A percentile compares a stretch with the other conserved stretches of the same genome.
Evolutionary conservation across 495 filamentous ascomycete species (phyloP).

Genomic region (Tetracladium marchalianum): DNA sequence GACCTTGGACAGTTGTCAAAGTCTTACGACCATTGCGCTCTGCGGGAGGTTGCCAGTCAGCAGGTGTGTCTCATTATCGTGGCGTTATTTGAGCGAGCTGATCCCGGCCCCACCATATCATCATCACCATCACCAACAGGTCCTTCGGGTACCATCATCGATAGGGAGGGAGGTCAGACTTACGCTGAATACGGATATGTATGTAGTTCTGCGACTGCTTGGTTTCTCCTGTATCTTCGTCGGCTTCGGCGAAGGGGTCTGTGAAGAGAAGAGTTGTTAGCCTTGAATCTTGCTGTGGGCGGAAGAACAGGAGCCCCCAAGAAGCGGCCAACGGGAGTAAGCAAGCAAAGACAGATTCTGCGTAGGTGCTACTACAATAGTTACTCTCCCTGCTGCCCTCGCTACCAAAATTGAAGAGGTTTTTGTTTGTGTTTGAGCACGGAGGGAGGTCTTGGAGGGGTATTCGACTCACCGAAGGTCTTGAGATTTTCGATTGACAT

Average conservation of each 20-base stretch:
- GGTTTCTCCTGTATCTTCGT: constrained; percentile 93
- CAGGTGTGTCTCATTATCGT: constrained; percentile 14
- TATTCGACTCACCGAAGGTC: constrained; percentile 72
- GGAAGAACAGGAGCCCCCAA: no score
- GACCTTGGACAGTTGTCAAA: constrained; percentile 97
- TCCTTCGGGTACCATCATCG: background rate
- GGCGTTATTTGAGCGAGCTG: constrained; percentile 8
- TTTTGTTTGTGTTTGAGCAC: constrained; percentile 12
- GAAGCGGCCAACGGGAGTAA: no score
- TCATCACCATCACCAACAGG: no score
- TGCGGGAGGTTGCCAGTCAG: constrained; percentile 28
- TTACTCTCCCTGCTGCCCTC: background rate
- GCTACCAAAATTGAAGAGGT: constrained; percentile 4
- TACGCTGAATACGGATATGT: constrained; percentile 99
- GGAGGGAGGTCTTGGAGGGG: background rate
- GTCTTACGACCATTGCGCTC: constrained; percentile 99
- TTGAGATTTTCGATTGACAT: constrained; percentile 99
- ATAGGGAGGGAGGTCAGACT: constrained; percentile 23
- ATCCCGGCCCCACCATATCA: background rate
- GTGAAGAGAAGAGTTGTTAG: constrained; percentile 10
- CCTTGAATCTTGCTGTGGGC: background rate
- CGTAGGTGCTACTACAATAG: no score
- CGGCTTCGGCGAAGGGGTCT: constrained; percentile 99
- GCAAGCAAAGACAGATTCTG: no score
- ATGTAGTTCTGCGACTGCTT: constrained; percentile 96